A percentile compares a stretch with the other conserved stretches of the same genome.
Conservation (phyloP, 352 stramenopile genomes). For the Aphanomyces invadans region DNA sequence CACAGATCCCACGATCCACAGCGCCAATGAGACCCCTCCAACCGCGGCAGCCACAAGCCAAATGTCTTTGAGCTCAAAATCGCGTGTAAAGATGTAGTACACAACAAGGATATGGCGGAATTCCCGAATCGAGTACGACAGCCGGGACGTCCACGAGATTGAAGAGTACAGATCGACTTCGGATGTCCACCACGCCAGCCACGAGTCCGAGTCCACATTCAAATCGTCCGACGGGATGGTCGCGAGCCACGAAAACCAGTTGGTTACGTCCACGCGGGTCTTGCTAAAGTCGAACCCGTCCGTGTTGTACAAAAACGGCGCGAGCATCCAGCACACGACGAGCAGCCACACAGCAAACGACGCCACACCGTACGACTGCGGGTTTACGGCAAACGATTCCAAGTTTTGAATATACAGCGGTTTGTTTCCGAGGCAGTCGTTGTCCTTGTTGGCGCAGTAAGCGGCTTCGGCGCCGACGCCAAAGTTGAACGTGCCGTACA, state of each 20-base stretch:
- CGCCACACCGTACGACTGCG: slow-evolving; percentile 77
- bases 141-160: slow-evolving; percentile 52
- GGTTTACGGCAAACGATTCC: slow-evolving; percentile 72
- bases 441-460: slow-evolving; percentile 47
- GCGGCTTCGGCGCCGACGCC: slow-evolving; percentile 43
- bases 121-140: slow-evolving; percentile 67
- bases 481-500: slow-evolving; percentile 73
- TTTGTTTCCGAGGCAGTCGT: slow-evolving; percentile 46
- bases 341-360: slow-evolving; percentile 86
- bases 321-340: slow-evolving; percentile 67
- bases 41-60: slow-evolving; percentile 49
- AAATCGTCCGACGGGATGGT: slow-evolving; percentile 36
- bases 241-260: slow-evolving; percentile 82
- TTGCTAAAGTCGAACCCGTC: slow-evolving; percentile 82
- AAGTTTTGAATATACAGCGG: slow-evolving; percentile 65
- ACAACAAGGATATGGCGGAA: slow-evolving; percentile 69
- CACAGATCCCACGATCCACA: slow-evolving; percentile 49
- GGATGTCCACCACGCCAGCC: slow-evolving; percentile 72
- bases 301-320: slow-evolving; percentile 83
- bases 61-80: slow-evolving; percentile 63
- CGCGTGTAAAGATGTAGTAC: slow-evolving; percentile 75
- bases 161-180: slow-evolving; percentile 56
- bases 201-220: slow-evolving; percentile 46
- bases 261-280: slow-evolving; percentile 68
- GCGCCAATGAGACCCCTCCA: slow-evolving; percentile 44